Percentiles rank a stretch among this genome's conserved stretches.
Evolutionary conservation across 306 rosid species (phyloP).

Genomic region (Rosa persica): DNA sequence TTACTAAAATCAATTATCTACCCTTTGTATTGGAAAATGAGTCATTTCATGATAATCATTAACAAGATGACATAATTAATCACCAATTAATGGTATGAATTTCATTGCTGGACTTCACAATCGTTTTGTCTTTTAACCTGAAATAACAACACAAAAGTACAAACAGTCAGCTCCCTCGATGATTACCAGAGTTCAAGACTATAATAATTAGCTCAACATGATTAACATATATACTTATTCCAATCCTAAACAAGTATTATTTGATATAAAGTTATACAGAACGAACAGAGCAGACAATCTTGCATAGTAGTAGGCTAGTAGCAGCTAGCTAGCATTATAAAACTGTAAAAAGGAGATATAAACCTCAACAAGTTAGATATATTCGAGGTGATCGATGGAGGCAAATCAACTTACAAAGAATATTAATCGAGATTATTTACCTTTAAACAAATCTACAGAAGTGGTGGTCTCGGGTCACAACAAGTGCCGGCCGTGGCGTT

Average conservation of each 20-base stretch:
- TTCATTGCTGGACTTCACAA: background rate
- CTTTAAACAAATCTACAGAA: background rate
- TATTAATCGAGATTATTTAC: background rate
- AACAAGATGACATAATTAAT: background rate
- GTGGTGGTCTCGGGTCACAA: background rate
- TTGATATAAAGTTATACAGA: background rate
- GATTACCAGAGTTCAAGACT: background rate
- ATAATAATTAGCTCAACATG: background rate
- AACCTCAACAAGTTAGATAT: background rate
- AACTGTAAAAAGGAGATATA: background rate
- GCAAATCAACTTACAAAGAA: background rate
- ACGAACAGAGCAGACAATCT: background rate
- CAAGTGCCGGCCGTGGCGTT: background rate
- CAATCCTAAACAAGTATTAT: no score
- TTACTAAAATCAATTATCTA: background rate
- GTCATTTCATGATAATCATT: background rate
- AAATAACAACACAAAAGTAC: background rate
- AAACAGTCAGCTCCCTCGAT: background rate
- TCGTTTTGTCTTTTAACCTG: constrained; percentile 8
- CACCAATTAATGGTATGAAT: background rate
- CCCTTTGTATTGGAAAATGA: background rate
- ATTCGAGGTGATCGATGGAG: background rate
- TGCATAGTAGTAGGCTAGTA: background rate
- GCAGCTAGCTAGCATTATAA: background rate
- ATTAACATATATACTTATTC: background rate